phyloP scores from a whole-genome alignment of 2,329 filamentous ascomycete species.

The Aphanoascus verrucosus region DNA sequence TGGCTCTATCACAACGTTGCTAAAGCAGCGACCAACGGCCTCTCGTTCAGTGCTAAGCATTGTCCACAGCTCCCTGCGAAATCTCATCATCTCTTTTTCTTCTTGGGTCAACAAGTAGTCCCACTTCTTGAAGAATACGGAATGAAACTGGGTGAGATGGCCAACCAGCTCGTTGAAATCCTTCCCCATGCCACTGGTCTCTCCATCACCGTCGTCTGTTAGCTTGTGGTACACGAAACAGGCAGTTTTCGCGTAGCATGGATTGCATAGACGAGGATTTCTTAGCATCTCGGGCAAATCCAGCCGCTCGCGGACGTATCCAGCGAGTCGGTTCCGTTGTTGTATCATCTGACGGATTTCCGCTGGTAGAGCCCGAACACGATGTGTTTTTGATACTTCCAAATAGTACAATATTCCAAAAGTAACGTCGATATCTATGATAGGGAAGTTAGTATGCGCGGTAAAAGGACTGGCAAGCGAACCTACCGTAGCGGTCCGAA shows the following conservation, averaged over 20 bases:
- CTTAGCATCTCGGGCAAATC: constrained; percentile 79
- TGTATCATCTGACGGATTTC: constrained; percentile 96
- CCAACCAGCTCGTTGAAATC: constrained; percentile 72
- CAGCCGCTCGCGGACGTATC: constrained; percentile 69
- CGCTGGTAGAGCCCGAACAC: constrained; percentile 72
- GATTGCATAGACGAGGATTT: constrained; percentile 67
- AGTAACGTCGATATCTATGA: constrained; percentile 66
- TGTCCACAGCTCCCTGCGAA: constrained; percentile 86
- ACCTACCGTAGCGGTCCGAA: constrained; percentile 71
- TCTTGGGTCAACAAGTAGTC: constrained; percentile 87
- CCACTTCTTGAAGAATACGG: constrained; percentile 88
- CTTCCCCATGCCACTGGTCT: constrained; percentile 67
- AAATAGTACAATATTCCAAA: constrained; percentile 93
- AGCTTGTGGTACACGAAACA: constrained; percentile 94
- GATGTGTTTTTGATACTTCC: constrained; percentile 74
- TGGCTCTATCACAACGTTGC: constrained; percentile 72
- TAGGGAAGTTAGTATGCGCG: neutral
- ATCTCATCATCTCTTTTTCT: constrained; percentile 79
- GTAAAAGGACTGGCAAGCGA: neutral
- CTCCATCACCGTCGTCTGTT: constrained; percentile 69
- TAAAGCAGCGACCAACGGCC: constrained; percentile 78
- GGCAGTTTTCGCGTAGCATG: constrained; percentile 79
- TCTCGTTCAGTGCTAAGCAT: constrained; percentile 86
- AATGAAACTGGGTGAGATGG: constrained; percentile 63
- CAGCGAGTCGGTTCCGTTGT: constrained; percentile 80